These are phyloP conservation scores for Heteromeles arbutifolia DNA, from an alignment of 306 rosid genomes.

Conservation along the genomic window DNA sequence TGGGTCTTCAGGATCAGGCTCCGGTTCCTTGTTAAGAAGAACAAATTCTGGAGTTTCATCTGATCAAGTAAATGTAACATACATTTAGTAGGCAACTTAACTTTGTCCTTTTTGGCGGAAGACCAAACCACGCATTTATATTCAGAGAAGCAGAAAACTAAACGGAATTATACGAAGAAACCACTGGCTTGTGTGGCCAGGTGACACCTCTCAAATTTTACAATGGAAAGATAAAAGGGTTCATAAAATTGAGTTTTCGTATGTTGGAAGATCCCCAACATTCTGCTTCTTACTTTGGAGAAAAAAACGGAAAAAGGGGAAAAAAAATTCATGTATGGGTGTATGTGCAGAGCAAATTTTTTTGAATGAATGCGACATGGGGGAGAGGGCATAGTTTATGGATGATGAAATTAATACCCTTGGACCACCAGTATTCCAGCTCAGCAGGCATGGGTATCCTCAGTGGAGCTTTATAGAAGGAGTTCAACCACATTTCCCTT, in stretches of 20 bases:
- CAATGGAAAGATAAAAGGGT: background rate
- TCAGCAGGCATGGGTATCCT: constrained; percentile 97
- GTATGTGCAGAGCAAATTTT: background rate
- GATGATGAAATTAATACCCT: constrained; percentile 29
- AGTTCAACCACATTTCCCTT: constrained; percentile 97
- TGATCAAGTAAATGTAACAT: constrained; percentile 36
- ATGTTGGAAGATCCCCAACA: background rate
- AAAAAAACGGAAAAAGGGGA: no score
- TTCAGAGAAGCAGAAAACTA: background rate
- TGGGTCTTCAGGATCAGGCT: constrained; percentile 86
- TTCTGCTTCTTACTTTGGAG: background rate
- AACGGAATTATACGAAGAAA: background rate
- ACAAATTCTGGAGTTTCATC: constrained; percentile 79
- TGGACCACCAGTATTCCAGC: constrained; percentile 88
- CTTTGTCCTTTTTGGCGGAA: background rate
- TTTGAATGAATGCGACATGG: background rate
- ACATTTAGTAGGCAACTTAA: background rate
- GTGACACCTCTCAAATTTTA: background rate
- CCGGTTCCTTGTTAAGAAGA: constrained; percentile 73
- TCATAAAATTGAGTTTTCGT: background rate
- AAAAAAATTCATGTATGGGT: background rate
- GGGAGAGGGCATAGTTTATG: background rate
- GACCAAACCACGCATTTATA: background rate
- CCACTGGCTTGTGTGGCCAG: background rate
- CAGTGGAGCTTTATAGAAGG: constrained; percentile 86